These are phyloP conservation scores for Teunomyces barrocoloradensis DNA, from an alignment of 805 yeast species.

Conservation along the genomic window DNA sequence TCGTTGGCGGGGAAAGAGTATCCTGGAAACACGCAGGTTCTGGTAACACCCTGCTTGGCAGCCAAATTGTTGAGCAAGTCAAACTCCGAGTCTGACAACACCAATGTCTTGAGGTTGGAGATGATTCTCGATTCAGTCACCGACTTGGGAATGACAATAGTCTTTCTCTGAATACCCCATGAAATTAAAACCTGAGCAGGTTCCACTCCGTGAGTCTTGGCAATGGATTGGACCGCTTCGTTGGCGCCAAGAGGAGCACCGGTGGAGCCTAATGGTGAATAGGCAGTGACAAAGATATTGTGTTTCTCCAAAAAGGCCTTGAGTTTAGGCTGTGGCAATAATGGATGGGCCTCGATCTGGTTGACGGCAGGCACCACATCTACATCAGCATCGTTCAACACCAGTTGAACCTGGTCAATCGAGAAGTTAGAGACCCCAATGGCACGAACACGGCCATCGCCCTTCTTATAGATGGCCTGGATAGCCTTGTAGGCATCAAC, in stretches of 20 bases:
- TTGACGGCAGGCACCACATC: slow-evolving; percentile 63
- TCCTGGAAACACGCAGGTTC: slow-evolving; percentile 26
- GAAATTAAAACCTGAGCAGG: slow-evolving; percentile 55
- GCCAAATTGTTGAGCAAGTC: slow-evolving; percentile 30
- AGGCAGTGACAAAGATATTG: slow-evolving; percentile 64
- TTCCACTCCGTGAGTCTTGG: slow-evolving; percentile 39
- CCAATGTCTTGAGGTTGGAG: slow-evolving; percentile 36
- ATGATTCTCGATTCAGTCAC: slow-evolving; percentile 33
- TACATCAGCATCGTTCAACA: slow-evolving; percentile 49
- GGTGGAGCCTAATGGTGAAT: slow-evolving; percentile 70
- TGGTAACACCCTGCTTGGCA: slow-evolving; percentile 28
- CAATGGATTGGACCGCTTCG: slow-evolving; percentile 40
- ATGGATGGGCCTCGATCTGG: slow-evolving; percentile 78
- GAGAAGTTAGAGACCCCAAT: slow-evolving; percentile 80
- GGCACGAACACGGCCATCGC: slow-evolving; percentile 53
- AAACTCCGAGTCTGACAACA: slow-evolving; percentile 35
- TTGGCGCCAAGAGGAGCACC: slow-evolving; percentile 53
- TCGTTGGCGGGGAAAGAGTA: slow-evolving; percentile 15
- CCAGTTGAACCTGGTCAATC: slow-evolving; percentile 46
- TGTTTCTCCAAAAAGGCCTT: slow-evolving; percentile 49
- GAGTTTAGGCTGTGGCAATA: slow-evolving; percentile 62
- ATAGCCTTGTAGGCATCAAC: slow-evolving; percentile 60
- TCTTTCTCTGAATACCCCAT: slow-evolving; percentile 59
- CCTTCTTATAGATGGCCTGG: slow-evolving; percentile 51
- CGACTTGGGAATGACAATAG: slow-evolving; percentile 46